phyloP scores from a whole-genome alignment of 2,329 filamentous ascomycete genomes.

The Cordyceps fumosorosea region DNA sequence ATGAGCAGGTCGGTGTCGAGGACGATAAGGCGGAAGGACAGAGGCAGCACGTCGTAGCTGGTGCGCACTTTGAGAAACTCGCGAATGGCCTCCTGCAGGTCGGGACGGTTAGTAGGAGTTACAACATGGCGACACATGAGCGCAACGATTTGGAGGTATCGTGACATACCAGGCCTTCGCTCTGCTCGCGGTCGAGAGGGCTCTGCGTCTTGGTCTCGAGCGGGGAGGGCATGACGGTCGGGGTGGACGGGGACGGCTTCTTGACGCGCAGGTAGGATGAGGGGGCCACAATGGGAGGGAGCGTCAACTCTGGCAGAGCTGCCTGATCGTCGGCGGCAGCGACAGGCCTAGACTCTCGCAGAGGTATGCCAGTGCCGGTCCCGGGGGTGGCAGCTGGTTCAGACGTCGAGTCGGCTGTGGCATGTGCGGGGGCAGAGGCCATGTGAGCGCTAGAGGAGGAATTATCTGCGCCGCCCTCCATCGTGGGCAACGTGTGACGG shows the following conservation, averaged over 20 bases:
- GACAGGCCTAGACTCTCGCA: conserved; percentile 15
- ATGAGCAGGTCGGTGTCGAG: conserved; percentile 93
- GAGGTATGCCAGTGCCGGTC: conserved; percentile 14
- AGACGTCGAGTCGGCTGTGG: neutral
- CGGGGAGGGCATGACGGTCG: conserved; percentile 28
- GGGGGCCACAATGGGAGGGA: conserved; percentile 53
- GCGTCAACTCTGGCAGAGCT: conserved; percentile 19
- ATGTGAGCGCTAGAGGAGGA: conserved; percentile 12
- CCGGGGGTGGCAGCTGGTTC: conserved; percentile 8
- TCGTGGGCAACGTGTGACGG: conserved; percentile 2
- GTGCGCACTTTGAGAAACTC: conserved; percentile 94
- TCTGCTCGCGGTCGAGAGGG: conserved; percentile 67
- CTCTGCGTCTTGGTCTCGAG: conserved; percentile 39
- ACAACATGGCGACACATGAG: neutral
- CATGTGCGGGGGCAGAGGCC: conserved; percentile 3
- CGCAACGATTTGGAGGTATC: neutral
- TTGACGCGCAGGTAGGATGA: conserved; percentile 49
- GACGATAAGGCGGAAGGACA: conserved; percentile 92
- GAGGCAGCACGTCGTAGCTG: conserved; percentile 93
- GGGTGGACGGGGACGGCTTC: conserved; percentile 20
- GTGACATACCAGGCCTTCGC: conserved; percentile 65
- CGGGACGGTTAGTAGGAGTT: conserved; percentile 9
- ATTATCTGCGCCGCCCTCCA: conserved; percentile 7
- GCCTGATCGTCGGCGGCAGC: conserved; percentile 12
- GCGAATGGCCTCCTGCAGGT: conserved; percentile 71